A percentile compares a stretch with the other conserved stretches of the same genome.
These are phyloP conservation scores for Fraxinus platypoda DNA, from an alignment of 305 asterid species.

Conservation along the genomic window DNA sequence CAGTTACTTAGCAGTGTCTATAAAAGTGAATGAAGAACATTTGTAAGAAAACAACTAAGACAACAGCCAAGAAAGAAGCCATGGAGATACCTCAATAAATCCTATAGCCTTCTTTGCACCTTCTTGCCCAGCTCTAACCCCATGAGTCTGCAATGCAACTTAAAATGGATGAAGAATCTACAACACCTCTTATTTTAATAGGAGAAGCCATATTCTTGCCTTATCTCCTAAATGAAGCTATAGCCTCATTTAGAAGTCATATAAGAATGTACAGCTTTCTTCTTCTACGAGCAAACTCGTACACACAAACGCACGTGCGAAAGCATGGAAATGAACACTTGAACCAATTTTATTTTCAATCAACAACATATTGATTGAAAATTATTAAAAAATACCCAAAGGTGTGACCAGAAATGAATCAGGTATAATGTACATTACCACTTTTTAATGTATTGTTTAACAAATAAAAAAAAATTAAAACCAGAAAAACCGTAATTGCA, in stretches of 20 bases:
- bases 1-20: constrained; percentile 5
- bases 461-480: background rate
- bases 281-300: background rate
- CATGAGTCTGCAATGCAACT: constrained; percentile 65
- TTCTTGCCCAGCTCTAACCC: constrained; percentile 71
- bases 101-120: constrained; percentile 63
- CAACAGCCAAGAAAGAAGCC: constrained; percentile 17
- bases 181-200: background rate
- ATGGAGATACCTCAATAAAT: constrained; percentile 62
- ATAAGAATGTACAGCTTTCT: background rate
- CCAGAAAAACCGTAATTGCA: background rate
- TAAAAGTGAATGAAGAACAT: constrained; percentile 5
- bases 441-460: background rate
- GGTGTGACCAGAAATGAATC: background rate
- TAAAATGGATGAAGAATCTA: constrained; percentile 12
- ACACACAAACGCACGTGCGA: background rate
- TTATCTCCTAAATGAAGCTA: background rate
- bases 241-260: background rate
- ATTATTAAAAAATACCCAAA: constrained; percentile 9
- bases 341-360: background rate
- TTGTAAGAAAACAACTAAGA: constrained; percentile 1
- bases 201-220: constrained; percentile 6
- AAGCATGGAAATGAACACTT: background rate
- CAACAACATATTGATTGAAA: background rate
- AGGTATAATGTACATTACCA: background rate